phyloP scores from a whole-genome alignment of 495 filamentous ascomycete species.

The Xylaria longipes region DNA sequence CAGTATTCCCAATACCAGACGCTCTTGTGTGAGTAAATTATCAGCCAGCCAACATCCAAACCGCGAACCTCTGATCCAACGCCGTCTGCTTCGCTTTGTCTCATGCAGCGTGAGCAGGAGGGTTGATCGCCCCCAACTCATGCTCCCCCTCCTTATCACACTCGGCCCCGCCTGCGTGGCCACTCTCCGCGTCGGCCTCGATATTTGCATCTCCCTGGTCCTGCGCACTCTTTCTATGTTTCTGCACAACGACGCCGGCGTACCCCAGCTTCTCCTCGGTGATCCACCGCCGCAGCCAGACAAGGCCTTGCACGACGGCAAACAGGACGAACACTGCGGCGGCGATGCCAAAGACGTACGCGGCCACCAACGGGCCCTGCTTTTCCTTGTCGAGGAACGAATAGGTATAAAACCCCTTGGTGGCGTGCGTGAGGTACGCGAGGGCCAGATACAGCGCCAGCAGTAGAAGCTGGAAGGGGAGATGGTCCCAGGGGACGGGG shows the following conservation, averaged over 20 bases:
- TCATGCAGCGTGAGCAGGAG: not conserved
- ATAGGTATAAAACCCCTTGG: conserved; percentile 77
- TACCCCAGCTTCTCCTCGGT: conserved; percentile 59
- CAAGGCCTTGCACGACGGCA: conserved; percentile 54
- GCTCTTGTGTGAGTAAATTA: not conserved
- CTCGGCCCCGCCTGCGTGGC: not conserved
- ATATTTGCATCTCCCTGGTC: not conserved
- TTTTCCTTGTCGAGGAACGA: conserved; percentile 68
- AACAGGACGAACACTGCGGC: conserved; percentile 70
- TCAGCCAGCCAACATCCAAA: not conserved
- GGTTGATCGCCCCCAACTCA: not conserved
- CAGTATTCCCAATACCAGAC: not conserved
- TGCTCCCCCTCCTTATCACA: conserved; percentile 4
- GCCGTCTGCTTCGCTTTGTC: not conserved
- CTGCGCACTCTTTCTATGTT: not conserved
- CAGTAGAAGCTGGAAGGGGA: conserved; percentile 63
- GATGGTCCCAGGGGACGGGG: conserved; percentile 63
- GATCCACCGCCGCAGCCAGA: conserved; percentile 53
- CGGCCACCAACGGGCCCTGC: conserved; percentile 53
- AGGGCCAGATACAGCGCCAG: conserved; percentile 74
- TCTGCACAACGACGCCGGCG: conserved; percentile 47
- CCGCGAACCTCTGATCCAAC: not conserved
- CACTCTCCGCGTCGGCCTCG: not conserved
- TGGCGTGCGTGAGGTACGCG: conserved; percentile 74
- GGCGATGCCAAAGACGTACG: conserved; percentile 68